Evolutionary conservation across 495 filamentous ascomycete genomes (phyloP).

Genomic region (Astrothelium subdiscretum): DNA sequence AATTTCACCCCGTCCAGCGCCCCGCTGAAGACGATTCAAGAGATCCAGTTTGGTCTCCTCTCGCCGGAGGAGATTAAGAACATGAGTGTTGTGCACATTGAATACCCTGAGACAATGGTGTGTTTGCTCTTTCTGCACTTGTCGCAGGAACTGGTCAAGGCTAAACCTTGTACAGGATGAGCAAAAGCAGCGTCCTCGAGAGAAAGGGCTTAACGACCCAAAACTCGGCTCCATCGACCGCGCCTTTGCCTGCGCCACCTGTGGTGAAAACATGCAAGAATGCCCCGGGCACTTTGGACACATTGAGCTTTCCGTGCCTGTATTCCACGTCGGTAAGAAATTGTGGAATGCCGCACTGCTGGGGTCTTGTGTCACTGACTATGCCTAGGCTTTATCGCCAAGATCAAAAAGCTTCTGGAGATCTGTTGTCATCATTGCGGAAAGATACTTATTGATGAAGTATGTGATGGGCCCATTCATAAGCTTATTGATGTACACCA

Average conservation of each 20-base stretch:
- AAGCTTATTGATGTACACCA: constrained; percentile 30
- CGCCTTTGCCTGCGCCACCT: constrained; percentile 86
- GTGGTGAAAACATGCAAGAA: constrained; percentile 83
- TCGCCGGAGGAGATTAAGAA: constrained; percentile 96
- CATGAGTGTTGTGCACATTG: constrained; percentile 86
- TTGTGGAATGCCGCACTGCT: not conserved
- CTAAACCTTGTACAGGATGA: constrained; percentile 51
- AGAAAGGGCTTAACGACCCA: constrained; percentile 84
- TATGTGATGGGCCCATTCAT: constrained; percentile 46
- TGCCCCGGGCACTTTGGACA: constrained; percentile 97
- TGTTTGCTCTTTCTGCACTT: constrained; percentile 18
- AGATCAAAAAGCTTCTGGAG: constrained; percentile 96
- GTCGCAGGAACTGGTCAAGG: not conserved
- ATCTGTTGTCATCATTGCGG: constrained; percentile 97
- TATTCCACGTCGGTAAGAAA: constrained; percentile 69
- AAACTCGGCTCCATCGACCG: constrained; percentile 90
- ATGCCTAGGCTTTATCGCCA: constrained; percentile 71
- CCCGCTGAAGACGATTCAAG: constrained; percentile 87
- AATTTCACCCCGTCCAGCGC: constrained; percentile 86
- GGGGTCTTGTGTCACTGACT: not conserved
- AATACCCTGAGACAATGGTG: constrained; percentile 95
- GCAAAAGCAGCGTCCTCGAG: constrained; percentile 70
- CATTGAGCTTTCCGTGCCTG: constrained; percentile 88
- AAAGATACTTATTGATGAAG: constrained; percentile 86
- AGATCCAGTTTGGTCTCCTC: constrained; percentile 96